These are phyloP conservation scores for Sphagnum tenellum DNA, from an alignment of 225 moss, liverwort and hornwort genomes.

Conservation along the genomic window DNA sequence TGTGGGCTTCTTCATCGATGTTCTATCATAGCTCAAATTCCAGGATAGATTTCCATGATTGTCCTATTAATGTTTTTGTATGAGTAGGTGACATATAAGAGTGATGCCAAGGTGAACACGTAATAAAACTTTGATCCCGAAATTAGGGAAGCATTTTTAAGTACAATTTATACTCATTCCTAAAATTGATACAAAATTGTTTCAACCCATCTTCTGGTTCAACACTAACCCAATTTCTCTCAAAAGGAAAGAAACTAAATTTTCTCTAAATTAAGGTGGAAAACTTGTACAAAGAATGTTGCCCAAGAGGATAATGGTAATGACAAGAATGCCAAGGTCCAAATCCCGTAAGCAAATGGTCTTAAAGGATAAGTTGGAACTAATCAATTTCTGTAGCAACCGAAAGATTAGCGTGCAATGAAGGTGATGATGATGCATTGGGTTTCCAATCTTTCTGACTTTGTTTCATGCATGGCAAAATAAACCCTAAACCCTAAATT, in stretches of 20 bases:
- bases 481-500: too few relatives aligned
- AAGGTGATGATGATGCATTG: slow-evolving; percentile 26
- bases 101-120: too few relatives aligned
- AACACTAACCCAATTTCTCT: too few relatives aligned
- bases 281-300: not conserved
- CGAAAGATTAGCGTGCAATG: slow-evolving; percentile 65
- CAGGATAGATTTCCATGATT: not conserved
- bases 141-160: slow-evolving; percentile 16
- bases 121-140: slow-evolving; percentile 16
- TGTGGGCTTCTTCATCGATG: not conserved
- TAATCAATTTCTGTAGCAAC: slow-evolving; percentile 44
- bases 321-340: not conserved
- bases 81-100: too few relatives aligned
- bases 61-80: too few relatives aligned
- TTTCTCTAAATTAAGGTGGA: not conserved
- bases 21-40: not conserved
- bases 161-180: slow-evolving; percentile 2
- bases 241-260: too few relatives aligned
- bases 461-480: not conserved
- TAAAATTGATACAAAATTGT: too few relatives aligned
- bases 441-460: not conserved
- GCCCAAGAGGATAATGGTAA: not conserved
- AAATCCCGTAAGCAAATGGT: slow-evolving; percentile 3
- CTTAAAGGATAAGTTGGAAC: slow-evolving; percentile 37
- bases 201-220: too few relatives aligned